Base-by-base conservation (phyloP, 176 grass and related monocot species). In the Phyllostachys edulis region DNA sequence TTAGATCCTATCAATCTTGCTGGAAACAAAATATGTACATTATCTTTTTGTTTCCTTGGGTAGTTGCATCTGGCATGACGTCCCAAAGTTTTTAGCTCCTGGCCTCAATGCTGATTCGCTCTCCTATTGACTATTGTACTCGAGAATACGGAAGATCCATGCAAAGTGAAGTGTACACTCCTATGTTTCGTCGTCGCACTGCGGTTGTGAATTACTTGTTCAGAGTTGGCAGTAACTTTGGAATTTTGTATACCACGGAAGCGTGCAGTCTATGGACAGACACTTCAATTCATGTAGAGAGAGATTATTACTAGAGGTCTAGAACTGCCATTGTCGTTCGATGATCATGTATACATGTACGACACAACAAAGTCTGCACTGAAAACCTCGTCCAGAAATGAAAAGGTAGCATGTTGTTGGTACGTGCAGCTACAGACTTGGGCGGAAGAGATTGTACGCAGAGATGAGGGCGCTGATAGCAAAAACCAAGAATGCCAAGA, bases 391-490 rank as follows among this genome's bases (percentile, higher is more conserved):
- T 73, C 34, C 62, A 87, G 29, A 41, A 61, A 79, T 49, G 16
- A 66, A 29, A 78, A 46, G 9, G 51, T 16, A 41, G 59, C 1
- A 26, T 4, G 34, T 71, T 61, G 68, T 12, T 64, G 49, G 15
- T 39, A 73, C 14, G 15, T 46, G 46, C 71, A 71, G 55, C 77
- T 84, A 99, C 29, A 94, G 42, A 80, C 47, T 84, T 78, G 38
- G 82, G 65, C 90, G 81, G 77, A 99, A 99, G 57, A 99, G 86
- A 92, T 92, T 94, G 66, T 99, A 89, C 1, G 93, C 96, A 46
- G 96, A 99, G 74, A 99, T 88, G 44, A 99, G 93, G 15, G 96
- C 84, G 78, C 86, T 89, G 64, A 92, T 50, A 71, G 96, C 89
- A 39, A 99, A 96, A 67, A 89, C 88, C 26, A 89, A 23, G 34